Evolutionary conservation across 1,284 basidiomycete genomes (phyloP).

Genomic region (Sporisorium scitamineum): DNA sequence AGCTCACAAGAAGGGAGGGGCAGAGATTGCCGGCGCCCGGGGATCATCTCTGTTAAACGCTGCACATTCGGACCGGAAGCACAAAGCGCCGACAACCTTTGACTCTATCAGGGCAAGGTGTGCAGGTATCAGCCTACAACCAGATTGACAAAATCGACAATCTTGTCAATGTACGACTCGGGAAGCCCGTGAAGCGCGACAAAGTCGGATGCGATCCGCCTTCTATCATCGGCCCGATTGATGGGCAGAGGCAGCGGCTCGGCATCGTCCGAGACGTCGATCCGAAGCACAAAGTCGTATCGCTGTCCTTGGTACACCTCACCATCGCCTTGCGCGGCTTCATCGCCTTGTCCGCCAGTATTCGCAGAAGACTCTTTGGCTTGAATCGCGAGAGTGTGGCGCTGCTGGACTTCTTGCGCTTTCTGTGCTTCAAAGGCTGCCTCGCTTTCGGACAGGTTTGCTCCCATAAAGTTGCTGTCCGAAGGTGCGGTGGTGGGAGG

Average conservation of each 20-base stretch:
- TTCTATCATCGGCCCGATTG: conserved; percentile 37
- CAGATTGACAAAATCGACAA: conserved; percentile 47
- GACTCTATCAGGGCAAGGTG: background rate
- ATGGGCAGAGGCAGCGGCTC: conserved; percentile 38
- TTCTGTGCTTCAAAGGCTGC: conserved; percentile 7
- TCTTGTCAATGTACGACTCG: conserved; percentile 29
- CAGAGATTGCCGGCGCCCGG: background rate
- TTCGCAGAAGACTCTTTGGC: background rate
- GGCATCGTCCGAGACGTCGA: conserved; percentile 53
- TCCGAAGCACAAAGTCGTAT: conserved; percentile 50
- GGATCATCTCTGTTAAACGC: background rate
- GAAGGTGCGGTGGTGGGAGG: background rate
- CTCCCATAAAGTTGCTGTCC: conserved; percentile 19
- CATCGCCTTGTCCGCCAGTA: background rate
- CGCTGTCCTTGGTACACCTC: conserved; percentile 17
- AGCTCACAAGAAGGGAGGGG: background rate
- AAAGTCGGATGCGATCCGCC: conserved; percentile 22
- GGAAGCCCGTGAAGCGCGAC: conserved; percentile 33
- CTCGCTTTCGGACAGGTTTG: conserved; percentile 19
- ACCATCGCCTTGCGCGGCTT: background rate
- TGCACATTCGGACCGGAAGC: background rate
- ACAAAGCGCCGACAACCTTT: background rate
- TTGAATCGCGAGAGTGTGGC: conserved; percentile 2
- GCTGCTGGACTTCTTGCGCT: conserved; percentile 9
- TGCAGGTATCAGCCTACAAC: conserved; percentile 19